Evolutionary conservation across 2,329 filamentous ascomycete species (phyloP).

Genomic region (Cercospora brassicicola): DNA sequence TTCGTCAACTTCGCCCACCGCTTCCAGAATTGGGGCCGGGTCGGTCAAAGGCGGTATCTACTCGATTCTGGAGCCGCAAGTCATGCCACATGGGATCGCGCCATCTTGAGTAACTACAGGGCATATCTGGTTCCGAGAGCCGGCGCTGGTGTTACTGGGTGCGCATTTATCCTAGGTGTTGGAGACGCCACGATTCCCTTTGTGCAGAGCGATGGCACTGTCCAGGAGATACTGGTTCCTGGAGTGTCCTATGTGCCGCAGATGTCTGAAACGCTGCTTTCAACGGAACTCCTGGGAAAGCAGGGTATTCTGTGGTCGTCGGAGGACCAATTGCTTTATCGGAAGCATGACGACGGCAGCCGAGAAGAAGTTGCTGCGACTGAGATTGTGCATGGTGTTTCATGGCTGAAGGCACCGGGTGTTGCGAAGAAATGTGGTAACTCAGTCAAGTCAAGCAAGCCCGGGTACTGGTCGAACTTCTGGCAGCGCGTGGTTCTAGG

Average conservation of each 20-base stretch:
- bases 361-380: background rate
- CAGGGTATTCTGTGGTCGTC: background rate
- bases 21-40: background rate
- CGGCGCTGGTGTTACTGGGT: background rate
- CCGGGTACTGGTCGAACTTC: background rate
- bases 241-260: background rate
- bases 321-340: background rate
- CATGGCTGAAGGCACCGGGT: background rate
- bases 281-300: background rate
- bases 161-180: background rate
- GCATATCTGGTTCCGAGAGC: background rate
- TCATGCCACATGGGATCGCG: background rate
- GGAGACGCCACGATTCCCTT: background rate
- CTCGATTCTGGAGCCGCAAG: background rate
- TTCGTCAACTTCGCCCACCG: background rate
- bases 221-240: background rate
- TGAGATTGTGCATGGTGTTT: background rate
- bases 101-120: background rate
- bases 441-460: background rate
- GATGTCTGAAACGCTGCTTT: background rate
- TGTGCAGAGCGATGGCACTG: background rate
- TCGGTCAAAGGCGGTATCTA: background rate
- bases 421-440: background rate
- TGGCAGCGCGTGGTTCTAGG: background rate
- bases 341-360: background rate